phyloP scores from a whole-genome alignment of 1,139 yeast genomes.

The Taphrina populina region DNA sequence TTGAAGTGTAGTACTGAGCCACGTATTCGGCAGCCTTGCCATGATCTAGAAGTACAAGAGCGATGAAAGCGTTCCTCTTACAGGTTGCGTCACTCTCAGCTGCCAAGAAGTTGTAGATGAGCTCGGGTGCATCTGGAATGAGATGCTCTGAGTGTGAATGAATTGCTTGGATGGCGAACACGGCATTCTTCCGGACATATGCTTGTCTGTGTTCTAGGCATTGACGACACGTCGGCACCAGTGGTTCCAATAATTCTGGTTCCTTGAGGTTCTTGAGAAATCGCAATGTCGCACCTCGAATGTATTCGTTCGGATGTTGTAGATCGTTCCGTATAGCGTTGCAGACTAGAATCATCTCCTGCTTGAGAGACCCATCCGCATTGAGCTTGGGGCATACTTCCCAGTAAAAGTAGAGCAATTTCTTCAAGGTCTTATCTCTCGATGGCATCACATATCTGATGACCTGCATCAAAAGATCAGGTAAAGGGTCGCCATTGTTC shows the following conservation, averaged over 20 bases:
- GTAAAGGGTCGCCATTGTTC: constrained; percentile 90
- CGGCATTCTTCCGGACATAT: constrained; percentile 95
- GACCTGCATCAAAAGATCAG: constrained; percentile 86
- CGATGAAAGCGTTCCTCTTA: constrained; percentile 91
- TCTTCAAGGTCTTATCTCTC: constrained; percentile 83
- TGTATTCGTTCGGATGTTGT: constrained; percentile 96
- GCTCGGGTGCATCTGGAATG: constrained; percentile 91
- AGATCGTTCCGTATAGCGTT: constrained; percentile 96
- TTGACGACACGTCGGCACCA: constrained; percentile 86
- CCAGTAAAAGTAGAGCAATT: constrained; percentile 93
- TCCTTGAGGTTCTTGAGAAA: constrained; percentile 87
- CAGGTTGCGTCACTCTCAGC: constrained; percentile 92
- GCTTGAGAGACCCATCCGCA: constrained; percentile 84
- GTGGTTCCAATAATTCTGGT: constrained; percentile 89
- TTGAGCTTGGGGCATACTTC: constrained; percentile 94
- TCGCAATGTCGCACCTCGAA: constrained; percentile 91
- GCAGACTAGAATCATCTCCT: constrained; percentile 97
- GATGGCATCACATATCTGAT: constrained; percentile 98
- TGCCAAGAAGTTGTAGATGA: constrained; percentile 67
- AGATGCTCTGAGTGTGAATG: constrained; percentile 71
- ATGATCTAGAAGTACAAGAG: constrained; percentile 77
- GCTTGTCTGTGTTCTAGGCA: constrained; percentile 97
- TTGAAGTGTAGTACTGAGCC: constrained; percentile 63
- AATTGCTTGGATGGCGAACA: constrained; percentile 82
- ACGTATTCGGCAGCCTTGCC: constrained; percentile 80